A percentile compares a stretch with the other conserved stretches of the same genome.
phyloP scores from a whole-genome alignment of 805 yeast species.

The Lachancea quebecensis region DNA sequence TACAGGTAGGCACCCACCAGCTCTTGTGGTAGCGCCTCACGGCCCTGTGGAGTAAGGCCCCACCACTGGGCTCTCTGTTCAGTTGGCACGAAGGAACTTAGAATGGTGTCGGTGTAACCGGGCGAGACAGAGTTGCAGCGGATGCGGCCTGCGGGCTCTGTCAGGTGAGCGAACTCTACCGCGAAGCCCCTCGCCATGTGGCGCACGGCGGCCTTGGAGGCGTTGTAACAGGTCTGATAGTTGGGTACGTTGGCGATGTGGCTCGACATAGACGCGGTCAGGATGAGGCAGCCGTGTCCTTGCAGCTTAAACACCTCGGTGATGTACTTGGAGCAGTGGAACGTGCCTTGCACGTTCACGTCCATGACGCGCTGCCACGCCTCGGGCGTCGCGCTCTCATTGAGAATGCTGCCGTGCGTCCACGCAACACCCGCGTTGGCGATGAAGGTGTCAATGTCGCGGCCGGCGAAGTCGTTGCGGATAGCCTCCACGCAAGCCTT shows the following conservation, averaged over 20 bases:
- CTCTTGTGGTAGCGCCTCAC: constrained; percentile 69
- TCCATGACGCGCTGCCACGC: constrained; percentile 64
- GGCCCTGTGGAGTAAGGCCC: constrained; percentile 55
- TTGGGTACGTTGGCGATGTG: constrained; percentile 84
- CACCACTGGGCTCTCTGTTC: constrained; percentile 47
- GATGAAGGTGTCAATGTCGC: constrained; percentile 70
- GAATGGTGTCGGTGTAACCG: constrained; percentile 72
- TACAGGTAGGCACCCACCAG: constrained; percentile 73
- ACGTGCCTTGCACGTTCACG: constrained; percentile 74
- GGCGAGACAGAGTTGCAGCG: constrained; percentile 78
- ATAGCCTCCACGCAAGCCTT: constrained; percentile 31
- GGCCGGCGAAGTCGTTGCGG: constrained; percentile 58
- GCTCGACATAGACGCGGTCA: constrained; percentile 87
- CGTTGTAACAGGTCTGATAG: constrained; percentile 78
- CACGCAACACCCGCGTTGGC: constrained; percentile 93
- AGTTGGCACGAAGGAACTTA: constrained; percentile 44
- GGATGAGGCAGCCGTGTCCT: constrained; percentile 47
- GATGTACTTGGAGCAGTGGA: constrained; percentile 66
- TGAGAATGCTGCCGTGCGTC: constrained; percentile 54
- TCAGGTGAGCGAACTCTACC: constrained; percentile 58
- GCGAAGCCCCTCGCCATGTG: constrained; percentile 75
- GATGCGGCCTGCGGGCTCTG: constrained; percentile 16
- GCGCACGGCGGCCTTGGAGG: constrained; percentile 82
- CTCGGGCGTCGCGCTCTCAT: constrained; percentile 38
- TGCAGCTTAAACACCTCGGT: constrained; percentile 69